Evolutionary conservation across 1,139 yeast species (phyloP).

Genomic region (Taphrina confusa): DNA sequence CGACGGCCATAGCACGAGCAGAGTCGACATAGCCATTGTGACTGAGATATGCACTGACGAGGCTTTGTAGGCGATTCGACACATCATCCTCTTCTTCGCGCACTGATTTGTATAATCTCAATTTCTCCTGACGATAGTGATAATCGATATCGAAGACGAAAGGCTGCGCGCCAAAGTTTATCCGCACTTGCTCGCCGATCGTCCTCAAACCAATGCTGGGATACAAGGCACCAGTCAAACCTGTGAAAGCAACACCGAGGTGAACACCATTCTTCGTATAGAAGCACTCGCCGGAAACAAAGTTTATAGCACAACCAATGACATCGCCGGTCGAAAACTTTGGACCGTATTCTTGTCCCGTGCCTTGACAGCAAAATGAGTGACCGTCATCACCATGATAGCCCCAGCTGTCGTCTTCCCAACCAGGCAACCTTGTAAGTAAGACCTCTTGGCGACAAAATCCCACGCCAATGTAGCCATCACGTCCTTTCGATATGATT

Average conservation of each 20-base stretch:
- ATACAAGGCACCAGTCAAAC: slow-evolving; percentile 49
- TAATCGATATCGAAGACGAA: slow-evolving; percentile 72
- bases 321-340: slow-evolving; percentile 61
- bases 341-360: slow-evolving; percentile 51
- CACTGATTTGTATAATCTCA: slow-evolving; percentile 28
- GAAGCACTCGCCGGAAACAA: slow-evolving; percentile 62
- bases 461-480: slow-evolving; percentile 48
- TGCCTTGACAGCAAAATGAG: slow-evolving; percentile 51
- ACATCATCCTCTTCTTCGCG: slow-evolving; percentile 34
- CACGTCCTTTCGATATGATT: slow-evolving; percentile 50
- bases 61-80: slow-evolving; percentile 37
- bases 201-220: slow-evolving; percentile 57
- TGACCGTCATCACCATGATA: slow-evolving; percentile 62
- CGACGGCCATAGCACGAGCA: slow-evolving; percentile 61
- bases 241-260: slow-evolving; percentile 57
- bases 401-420: slow-evolving; percentile 57
- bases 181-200: slow-evolving; percentile 54
- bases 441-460: slow-evolving; percentile 44
- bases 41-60: slow-evolving; percentile 68
- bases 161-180: slow-evolving; percentile 71
- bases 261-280: slow-evolving; percentile 79
- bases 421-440: slow-evolving; percentile 50
- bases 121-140: slow-evolving; percentile 52
- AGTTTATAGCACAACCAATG: slow-evolving; percentile 84
- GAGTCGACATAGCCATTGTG: slow-evolving; percentile 74